phyloP scores from a whole-genome alignment of 2,329 filamentous ascomycete genomes.

The Fonsecaea erecta region DNA sequence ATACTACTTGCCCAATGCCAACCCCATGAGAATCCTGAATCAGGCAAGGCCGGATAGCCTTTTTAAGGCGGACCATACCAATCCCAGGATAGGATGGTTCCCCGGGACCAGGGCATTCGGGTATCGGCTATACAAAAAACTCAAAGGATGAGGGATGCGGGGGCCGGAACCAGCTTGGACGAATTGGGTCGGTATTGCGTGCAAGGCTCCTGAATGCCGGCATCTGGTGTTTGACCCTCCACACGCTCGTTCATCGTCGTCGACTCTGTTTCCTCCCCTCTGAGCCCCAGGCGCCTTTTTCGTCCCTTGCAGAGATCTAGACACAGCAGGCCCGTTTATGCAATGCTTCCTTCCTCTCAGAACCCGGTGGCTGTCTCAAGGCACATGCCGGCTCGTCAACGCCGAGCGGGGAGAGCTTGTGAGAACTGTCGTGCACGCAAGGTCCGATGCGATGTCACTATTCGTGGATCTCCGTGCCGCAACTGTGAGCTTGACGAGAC shows the following conservation, averaged over 20 bases:
- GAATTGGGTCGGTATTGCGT: background rate
- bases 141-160: background rate
- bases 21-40: background rate
- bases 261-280: background rate
- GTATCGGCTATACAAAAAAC: conserved; percentile 1
- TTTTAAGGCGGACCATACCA: background rate
- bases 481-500: conserved; percentile 3
- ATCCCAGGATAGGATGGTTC: background rate
- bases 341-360: background rate
- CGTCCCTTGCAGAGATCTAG: background rate
- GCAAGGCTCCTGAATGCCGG: background rate
- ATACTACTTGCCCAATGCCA: background rate
- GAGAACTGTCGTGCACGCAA: conserved; percentile 10
- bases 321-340: background rate
- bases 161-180: background rate
- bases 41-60: background rate
- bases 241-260: background rate
- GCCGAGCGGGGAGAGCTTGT: conserved; percentile 11
- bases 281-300: background rate
- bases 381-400: background rate
- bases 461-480: conserved; percentile 4
- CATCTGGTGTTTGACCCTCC: no score
- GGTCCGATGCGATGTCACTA: conserved; percentile 9
- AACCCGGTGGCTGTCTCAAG: background rate
- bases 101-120: background rate